Evolutionary conservation across 257 asterid species (phyloP).

Genomic region (Nicotiana obtusifolia): DNA sequence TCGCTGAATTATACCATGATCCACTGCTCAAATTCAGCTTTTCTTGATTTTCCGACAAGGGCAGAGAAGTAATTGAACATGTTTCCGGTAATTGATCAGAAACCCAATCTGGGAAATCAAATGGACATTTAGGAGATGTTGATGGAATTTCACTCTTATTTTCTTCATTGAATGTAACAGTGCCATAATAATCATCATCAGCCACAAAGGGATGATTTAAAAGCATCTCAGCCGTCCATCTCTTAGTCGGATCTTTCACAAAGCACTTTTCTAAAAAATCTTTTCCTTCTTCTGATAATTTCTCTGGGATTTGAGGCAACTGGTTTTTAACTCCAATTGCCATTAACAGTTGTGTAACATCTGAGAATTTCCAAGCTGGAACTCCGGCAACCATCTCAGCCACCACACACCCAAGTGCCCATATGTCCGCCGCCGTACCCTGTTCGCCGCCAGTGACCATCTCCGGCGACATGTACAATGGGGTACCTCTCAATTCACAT

Average conservation of each 20-base stretch:
- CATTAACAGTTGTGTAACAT: constrained; percentile 48
- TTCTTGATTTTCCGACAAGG: constrained; percentile 24
- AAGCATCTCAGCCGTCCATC: constrained; percentile 99
- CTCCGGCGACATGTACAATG: constrained; percentile 93
- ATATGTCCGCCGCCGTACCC: constrained; percentile 63
- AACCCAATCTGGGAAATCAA: constrained; percentile 63
- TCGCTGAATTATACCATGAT: constrained; percentile 22
- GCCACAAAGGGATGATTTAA: constrained; percentile 59
- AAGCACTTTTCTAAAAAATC: constrained; percentile 64
- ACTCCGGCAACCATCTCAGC: constrained; percentile 64
- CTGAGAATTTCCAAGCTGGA: constrained; percentile 49
- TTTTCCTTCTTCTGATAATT: constrained; percentile 51
- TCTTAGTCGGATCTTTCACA: constrained; percentile 41
- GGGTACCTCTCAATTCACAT: constrained; percentile 74
- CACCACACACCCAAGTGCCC: constrained; percentile 85
- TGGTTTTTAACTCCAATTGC: constrained; percentile 56
- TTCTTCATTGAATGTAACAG: constrained; percentile 10
- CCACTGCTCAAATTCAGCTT: constrained; percentile 15
- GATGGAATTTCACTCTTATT: constrained; percentile 4
- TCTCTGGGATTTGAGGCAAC: constrained; percentile 50
- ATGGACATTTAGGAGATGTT: constrained; percentile 63
- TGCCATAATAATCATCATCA: constrained; percentile 1
- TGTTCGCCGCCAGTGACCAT: constrained; percentile 59
- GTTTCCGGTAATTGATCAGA: constrained; percentile 25
- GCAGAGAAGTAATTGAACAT: constrained; percentile 34